Base-by-base conservation (phyloP, 1,284 basidiomycete species). In the Heliocybe sulcata region DNA sequence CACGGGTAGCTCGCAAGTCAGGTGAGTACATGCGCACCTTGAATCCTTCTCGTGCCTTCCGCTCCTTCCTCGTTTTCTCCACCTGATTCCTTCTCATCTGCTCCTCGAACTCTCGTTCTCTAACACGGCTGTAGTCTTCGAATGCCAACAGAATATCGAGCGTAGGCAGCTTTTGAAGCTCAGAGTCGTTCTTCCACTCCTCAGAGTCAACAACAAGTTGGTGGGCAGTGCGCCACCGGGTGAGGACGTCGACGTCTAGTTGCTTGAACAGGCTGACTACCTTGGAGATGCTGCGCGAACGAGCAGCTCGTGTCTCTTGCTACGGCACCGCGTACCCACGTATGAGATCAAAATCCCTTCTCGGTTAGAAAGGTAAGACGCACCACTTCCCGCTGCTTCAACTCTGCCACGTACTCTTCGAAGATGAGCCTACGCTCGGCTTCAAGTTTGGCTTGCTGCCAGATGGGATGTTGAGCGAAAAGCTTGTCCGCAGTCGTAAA, bases 91-190 rank as follows among this genome's bases (percentile, higher is more conserved):
- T 80, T 29, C 88, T 78, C 72, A 84, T 83, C 63, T 90, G 83
- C 60, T 94, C 91, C 58, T 94, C 90, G 62, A 91, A 89, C 66
- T 95, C 93, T 56, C 89, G 80, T 69, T 97, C 93, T 48, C 90
- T 81, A 14, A 92, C 83, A 55, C 88, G 83, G 56, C 90, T 87
- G 66, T 94, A 94, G 65, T 94, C 92, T 69, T 98, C 94, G 60
- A 93, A 97, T 0, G 93, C 90, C 35, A 89, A 80, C 23, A 98
- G 77, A 57, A 97, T 90, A 65, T 98, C 94, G 45, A 97, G 76
- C 2, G 87, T 88, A 6, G 94, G 93, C 48, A 97, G 78, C 60
- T 80, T 84, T 58, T 83, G 85, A 51, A 98, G 73, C 59, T 92
- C 87, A 0, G 72, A 60, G 63, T 96, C 92, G 22, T 72, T 69